Evolutionary conservation across 1,139 yeast genomes (phyloP).

Genomic region (Suhomyces bolitotheri): DNA sequence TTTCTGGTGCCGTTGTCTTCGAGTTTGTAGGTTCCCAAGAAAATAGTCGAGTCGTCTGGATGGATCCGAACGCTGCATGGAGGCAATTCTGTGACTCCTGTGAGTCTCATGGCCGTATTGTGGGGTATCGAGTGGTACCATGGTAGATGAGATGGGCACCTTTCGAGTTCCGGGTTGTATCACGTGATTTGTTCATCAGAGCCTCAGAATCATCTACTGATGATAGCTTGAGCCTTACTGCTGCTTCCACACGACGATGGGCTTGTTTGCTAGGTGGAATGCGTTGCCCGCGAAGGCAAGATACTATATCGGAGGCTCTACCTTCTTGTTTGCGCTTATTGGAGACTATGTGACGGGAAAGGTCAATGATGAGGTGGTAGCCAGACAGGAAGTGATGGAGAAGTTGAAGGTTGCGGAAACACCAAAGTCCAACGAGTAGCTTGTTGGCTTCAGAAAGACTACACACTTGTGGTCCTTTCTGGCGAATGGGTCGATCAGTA

Average conservation of each 20-base stretch:
- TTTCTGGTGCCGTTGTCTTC: slow-evolving; percentile 58
- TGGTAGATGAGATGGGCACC: not conserved
- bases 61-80: slow-evolving; percentile 77
- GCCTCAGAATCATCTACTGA: too few species aligned
- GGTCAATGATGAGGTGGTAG: slow-evolving; percentile 46
- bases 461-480: too few species aligned
- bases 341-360: slow-evolving; percentile 53
- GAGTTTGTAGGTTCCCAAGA: slow-evolving; percentile 80
- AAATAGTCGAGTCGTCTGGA: slow-evolving; percentile 51
- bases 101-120: slow-evolving; percentile 3
- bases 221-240: too few species aligned
- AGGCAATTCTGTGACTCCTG: slow-evolving; percentile 55
- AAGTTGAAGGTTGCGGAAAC: slow-evolving; percentile 2
- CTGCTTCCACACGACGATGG: slow-evolving; percentile 31
- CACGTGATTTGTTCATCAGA: too few species aligned
- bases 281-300: slow-evolving; percentile 52
- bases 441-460: too few species aligned
- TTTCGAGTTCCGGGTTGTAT: not conserved
- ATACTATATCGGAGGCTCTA: slow-evolving; percentile 55
- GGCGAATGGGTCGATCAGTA: too few species aligned
- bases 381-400: slow-evolving; percentile 31
- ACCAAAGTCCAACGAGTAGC: too few species aligned
- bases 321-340: slow-evolving; percentile 50
- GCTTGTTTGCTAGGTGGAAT: slow-evolving; percentile 48
- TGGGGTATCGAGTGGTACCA: too few species aligned